Evolutionary conservation across 441 rosid genomes (phyloP).

Genomic region (Pelargonium myrrhifolium): DNA sequence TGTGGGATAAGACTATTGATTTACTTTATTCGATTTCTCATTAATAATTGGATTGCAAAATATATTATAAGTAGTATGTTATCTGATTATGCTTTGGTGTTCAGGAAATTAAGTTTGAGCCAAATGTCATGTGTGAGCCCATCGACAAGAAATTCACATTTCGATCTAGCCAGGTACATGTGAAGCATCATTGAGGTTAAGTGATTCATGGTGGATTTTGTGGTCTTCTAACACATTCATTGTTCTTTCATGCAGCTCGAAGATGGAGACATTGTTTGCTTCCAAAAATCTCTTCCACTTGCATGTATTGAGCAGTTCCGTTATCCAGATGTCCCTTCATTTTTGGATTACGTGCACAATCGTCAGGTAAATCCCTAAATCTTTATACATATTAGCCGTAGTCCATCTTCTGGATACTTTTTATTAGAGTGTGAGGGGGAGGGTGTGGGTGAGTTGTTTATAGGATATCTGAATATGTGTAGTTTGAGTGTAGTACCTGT

Average conservation of each 20-base stretch:
- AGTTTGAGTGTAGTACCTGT: no score
- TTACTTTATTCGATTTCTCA: no score
- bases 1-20: no score
- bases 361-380: conserved; percentile 39
- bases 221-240: conserved; percentile 16
- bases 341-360: conserved; percentile 57
- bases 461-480: no score
- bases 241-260: conserved; percentile 38
- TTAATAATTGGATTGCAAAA: no score
- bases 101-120: conserved; percentile 66
- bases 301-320: conserved; percentile 35
- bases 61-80: neutral
- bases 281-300: conserved; percentile 37
- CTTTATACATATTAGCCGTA: neutral
- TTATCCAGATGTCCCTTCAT: conserved; percentile 55
- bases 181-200: neutral
- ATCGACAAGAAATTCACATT: conserved; percentile 47
- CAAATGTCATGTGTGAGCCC: conserved; percentile 54
- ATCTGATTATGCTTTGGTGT: conserved; percentile 7
- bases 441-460: neutral
- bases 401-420: neutral
- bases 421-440: neutral
- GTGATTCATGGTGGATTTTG: neutral
- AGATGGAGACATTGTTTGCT: conserved; percentile 65
- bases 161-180: conserved; percentile 37